Evolutionary conservation across 2,329 filamentous ascomycete species (phyloP).

Genomic region (Diatrype stigma): DNA sequence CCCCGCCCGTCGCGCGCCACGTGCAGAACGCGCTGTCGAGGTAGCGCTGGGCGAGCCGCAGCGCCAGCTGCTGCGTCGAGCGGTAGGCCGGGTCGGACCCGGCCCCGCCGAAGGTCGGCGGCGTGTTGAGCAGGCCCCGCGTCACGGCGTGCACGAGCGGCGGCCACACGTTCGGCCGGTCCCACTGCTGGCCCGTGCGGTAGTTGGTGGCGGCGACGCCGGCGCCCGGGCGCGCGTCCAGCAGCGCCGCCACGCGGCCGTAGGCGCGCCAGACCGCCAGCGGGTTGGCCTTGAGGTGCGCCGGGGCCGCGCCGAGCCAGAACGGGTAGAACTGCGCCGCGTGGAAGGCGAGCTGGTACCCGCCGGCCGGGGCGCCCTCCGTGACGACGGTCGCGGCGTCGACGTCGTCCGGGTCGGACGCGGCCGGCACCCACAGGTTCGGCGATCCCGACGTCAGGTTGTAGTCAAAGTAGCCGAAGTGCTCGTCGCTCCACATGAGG

Average conservation of each 20-base stretch:
- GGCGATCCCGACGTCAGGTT: constrained; percentile 57
- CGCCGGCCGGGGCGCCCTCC: constrained; percentile 42
- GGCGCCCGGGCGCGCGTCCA: constrained; percentile 50
- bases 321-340: constrained; percentile 63
- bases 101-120: constrained; percentile 48
- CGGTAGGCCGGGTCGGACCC: constrained; percentile 49
- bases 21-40: constrained; percentile 66
- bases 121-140: constrained; percentile 56
- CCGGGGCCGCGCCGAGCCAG: constrained; percentile 62
- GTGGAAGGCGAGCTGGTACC: constrained; percentile 54
- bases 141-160: constrained; percentile 63
- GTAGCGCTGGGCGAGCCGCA: constrained; percentile 60
- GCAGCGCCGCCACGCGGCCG: constrained; percentile 46
- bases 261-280: constrained; percentile 52
- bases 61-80: constrained; percentile 50
- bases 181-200: constrained; percentile 62
- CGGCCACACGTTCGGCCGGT: constrained; percentile 67
- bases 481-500: constrained; percentile 61
- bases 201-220: constrained; percentile 62
- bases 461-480: constrained; percentile 65
- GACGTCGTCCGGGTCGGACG: constrained; percentile 29
- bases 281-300: constrained; percentile 53
- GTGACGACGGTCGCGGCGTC: constrained; percentile 40
- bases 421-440: constrained; percentile 46
- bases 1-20: constrained; percentile 63